Evolutionary conservation across 306 rosid genomes (phyloP).

Genomic region (Pyrus pyrifolia): DNA sequence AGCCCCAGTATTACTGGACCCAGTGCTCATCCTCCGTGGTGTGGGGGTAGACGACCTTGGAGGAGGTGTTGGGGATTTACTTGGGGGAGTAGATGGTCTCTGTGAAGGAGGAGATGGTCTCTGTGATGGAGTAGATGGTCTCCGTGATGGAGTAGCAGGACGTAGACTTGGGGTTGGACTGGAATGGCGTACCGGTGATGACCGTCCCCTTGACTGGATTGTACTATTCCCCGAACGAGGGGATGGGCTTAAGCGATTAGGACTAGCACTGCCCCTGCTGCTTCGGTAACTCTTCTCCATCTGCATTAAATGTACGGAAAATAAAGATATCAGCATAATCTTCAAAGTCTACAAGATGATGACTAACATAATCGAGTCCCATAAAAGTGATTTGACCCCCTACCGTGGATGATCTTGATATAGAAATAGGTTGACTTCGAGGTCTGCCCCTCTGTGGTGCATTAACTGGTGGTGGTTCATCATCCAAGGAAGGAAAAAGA

Average conservation of each 20-base stretch:
- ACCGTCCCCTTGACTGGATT: conserved; percentile 61
- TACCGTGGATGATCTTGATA: conserved; percentile 83
- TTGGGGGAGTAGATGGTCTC: conserved; percentile 74
- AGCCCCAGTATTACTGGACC: conserved; percentile 37
- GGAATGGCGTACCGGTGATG: conserved; percentile 51
- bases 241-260: conserved; percentile 69
- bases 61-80: conserved; percentile 52
- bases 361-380: conserved; percentile 12
- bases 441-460: conserved; percentile 62
- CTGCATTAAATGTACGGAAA: conserved; percentile 31
- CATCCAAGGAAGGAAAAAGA: conserved; percentile 77
- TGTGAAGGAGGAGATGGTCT: conserved; percentile 61
- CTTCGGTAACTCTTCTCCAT: conserved; percentile 80
- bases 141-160: conserved; percentile 49
- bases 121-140: conserved; percentile 60
- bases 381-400: conserved; percentile 19
- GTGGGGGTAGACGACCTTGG: conserved; percentile 61
- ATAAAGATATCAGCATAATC: conserved; percentile 10
- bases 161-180: conserved; percentile 60
- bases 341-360: not conserved
- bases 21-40: conserved; percentile 61
- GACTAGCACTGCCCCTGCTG: conserved; percentile 88
- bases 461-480: conserved; percentile 40
- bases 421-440: conserved; percentile 76
- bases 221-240: conserved; percentile 61